Conservation (phyloP, 1,139 yeast species). For the Trichomonascaceae sp. region DNA sequence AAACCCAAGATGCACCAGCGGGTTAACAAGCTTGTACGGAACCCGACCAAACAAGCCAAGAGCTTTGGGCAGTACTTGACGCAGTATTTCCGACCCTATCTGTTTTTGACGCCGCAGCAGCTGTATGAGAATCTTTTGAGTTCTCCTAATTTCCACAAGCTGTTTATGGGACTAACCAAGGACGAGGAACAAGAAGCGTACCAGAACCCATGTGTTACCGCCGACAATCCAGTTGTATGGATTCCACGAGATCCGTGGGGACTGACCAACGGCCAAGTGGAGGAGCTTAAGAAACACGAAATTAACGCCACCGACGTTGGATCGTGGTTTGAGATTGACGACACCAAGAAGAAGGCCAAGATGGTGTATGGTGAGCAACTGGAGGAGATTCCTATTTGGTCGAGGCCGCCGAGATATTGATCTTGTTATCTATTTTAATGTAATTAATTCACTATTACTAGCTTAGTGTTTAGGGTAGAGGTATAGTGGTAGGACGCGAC, state of each 20-base stretch:
- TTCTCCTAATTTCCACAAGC: constrained; percentile 33
- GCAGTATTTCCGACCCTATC: constrained; percentile 43
- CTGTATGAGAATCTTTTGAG: constrained; percentile 22
- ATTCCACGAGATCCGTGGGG: constrained; percentile 81
- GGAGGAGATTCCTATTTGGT: constrained; percentile 17
- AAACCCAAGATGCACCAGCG: not conserved
- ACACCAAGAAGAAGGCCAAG: constrained; percentile 21
- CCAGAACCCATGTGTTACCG: constrained; percentile 58
- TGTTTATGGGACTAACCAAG: constrained; percentile 18
- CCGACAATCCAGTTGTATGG: constrained; percentile 67
- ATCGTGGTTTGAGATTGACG: constrained; percentile 41
- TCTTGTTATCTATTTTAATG: constrained; percentile 1
- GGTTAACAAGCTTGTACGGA: not conserved
- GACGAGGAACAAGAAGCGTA: constrained; percentile 43
- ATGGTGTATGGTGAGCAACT: constrained; percentile 11
- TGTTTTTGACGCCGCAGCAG: constrained; percentile 29
- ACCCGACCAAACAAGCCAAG: not conserved
- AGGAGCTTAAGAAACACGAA: constrained; percentile 25
- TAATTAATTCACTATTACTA: constrained; percentile 3
- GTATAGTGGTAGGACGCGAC: too few relatives aligned
- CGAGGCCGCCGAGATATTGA: constrained; percentile 11
- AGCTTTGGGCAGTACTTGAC: constrained; percentile 11
- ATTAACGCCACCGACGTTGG: constrained; percentile 54
- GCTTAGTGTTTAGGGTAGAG: too few relatives aligned
- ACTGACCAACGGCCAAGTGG: constrained; percentile 47